Percentiles rank a stretch among this genome's conserved stretches.
Conservation (phyloP, 2,329 filamentous ascomycete species). For the Xylariales sp. region DNA sequence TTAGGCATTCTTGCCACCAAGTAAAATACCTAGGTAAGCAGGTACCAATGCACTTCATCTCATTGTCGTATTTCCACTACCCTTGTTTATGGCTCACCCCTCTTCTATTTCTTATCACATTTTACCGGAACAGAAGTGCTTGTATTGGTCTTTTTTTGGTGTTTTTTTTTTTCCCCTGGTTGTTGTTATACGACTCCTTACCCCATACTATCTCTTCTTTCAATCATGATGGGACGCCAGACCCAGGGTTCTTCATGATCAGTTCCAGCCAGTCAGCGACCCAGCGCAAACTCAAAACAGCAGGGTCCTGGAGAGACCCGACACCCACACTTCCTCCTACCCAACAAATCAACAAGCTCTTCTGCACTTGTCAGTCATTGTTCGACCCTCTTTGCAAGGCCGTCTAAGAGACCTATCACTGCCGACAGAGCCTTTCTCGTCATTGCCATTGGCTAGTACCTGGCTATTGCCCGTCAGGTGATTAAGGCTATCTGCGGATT, state of each 20-base stretch:
- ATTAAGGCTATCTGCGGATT: conserved; percentile 59
- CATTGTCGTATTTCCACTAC: conserved; percentile 4
- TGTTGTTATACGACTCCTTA: conserved; percentile 14
- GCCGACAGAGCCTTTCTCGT: conserved; percentile 56
- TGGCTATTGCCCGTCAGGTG: conserved; percentile 63
- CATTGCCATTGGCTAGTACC: conserved; percentile 59
- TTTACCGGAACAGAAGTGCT: not conserved
- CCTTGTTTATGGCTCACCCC: not conserved
- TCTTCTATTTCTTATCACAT: conserved; percentile 9
- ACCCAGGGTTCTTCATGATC: conserved; percentile 41
- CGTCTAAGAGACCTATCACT: conserved; percentile 63
- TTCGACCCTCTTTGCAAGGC: conserved; percentile 51
- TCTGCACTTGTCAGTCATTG: conserved; percentile 55
- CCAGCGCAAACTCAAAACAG: conserved; percentile 47
- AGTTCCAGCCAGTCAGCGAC: conserved; percentile 50
- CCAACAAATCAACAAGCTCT: conserved; percentile 65
- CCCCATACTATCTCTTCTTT: conserved; percentile 32
- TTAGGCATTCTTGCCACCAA: conserved; percentile 3
- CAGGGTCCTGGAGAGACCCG: conserved; percentile 33
- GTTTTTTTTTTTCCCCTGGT: conserved; percentile 17
- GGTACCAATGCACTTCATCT: conserved; percentile 3
- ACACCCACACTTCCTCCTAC: conserved; percentile 40
- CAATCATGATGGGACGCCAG: conserved; percentile 40
- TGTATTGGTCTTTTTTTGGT: conserved; percentile 3
- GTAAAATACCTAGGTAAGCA: conserved; percentile 28